Base-by-base conservation (phyloP, 73 alveolate genomes). In the Paramecium octaurelia region DNA sequence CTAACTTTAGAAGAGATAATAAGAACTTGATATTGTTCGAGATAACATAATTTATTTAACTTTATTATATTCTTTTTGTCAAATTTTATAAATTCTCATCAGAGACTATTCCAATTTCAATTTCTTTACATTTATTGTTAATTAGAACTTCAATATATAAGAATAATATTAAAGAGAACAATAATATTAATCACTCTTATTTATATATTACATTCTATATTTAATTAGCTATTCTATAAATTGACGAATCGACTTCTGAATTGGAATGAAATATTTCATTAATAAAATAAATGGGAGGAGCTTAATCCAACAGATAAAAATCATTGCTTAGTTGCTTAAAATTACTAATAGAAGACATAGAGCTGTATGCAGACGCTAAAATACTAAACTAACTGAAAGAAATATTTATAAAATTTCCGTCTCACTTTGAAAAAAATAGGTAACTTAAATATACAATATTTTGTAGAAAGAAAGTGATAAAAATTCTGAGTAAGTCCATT, bases 221-320 rank as follows among this genome's bases (percentile, higher is more conserved):
- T 23, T 31, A 31, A 31, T 23, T 64, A 12, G n/a, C 12, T 64
- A 27, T 64, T 64, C 84, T 64, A 31, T 64, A 27, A 31, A 64
- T 27, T 31, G 6, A 12, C 12, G 1, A 23, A 64, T 64, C 31
- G 69, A 54, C 20, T 54, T 54, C 69, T 54, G 69, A 54, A 48
- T 54, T 54, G 6, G 31, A 54, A 54, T n/a, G 31, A 8, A 34
- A 31, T 27, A 34, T 23, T 31, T 64, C 50, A 64, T 64, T 64
- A 64, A 64, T 64, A 64, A 64, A 64, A 64, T 64, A 64, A 64
- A 64, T 64, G 84, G 84, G 84, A 31, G 42, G 50, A 27, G 84
- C 84, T 27, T 64, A 27, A 64, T 64, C 84, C 10, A 64, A 12
- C 31, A 27, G 31, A 7, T 18, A 54, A 54, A 54, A 12, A 34